Percentiles rank a stretch among this genome's conserved stretches.
Conservation (phyloP, 306 rosid species). For the Citrullus amarus region DNA sequence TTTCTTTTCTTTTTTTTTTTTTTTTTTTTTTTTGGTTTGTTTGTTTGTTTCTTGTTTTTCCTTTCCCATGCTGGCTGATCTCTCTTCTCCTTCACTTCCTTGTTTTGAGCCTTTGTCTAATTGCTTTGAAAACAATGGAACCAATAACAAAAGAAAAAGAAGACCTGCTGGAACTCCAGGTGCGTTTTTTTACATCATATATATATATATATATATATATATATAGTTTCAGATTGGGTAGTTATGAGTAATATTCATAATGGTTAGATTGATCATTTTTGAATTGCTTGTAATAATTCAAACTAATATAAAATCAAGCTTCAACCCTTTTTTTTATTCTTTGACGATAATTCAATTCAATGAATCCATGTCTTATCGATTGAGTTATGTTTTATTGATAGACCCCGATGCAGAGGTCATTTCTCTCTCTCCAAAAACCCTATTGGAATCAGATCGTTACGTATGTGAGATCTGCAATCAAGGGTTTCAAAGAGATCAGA, state of each 20-base stretch:
- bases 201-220: too few species aligned
- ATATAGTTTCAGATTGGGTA: too few species aligned
- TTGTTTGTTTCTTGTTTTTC: neutral
- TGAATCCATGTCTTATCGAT: neutral
- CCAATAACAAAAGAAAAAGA: conserved; percentile 63
- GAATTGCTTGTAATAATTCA: neutral
- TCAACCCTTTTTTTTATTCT: too few species aligned
- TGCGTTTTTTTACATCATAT: too few species aligned
- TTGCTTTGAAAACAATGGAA: conserved; percentile 40
- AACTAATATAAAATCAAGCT: neutral
- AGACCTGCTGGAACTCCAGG: conserved; percentile 97
- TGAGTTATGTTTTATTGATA: conserved; percentile 3
- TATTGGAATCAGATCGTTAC: conserved; percentile 92
- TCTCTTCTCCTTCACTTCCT: conserved; percentile 49
- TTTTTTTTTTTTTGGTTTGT: neutral
- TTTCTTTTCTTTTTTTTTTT: neutral
- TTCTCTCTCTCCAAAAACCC: conserved; percentile 85
- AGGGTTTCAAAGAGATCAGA: conserved; percentile 98
- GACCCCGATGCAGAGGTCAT: conserved; percentile 99
- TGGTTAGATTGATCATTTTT: neutral
- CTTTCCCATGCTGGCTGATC: conserved; percentile 48
- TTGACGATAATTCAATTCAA: neutral
- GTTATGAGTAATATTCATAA: neutral
- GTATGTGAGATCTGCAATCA: conserved; percentile 99
- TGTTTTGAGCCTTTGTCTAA: conserved; percentile 56